phyloP scores from a whole-genome alignment of 768 basidiomycete species.

The Strobilomyces dryophilus region DNA sequence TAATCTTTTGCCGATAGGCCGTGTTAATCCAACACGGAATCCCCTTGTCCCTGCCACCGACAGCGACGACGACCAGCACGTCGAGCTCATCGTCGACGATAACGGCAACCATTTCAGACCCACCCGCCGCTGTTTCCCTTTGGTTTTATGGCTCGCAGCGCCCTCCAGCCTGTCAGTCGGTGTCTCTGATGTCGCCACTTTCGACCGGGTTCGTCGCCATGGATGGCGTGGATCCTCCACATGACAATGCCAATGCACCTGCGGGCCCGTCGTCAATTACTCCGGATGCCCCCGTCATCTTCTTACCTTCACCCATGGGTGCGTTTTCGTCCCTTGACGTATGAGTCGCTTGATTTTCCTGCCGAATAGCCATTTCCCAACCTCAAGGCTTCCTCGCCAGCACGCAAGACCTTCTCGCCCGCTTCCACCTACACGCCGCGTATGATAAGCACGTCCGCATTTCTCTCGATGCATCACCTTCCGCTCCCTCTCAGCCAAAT shows the following conservation, averaged over 20 bases:
- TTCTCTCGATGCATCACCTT: conserved; percentile 28
- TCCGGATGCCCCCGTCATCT: conserved; percentile 20
- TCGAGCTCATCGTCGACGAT: conserved; percentile 29
- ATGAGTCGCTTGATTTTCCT: conserved; percentile 13
- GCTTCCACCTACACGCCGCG: conserved; percentile 66
- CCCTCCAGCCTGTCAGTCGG: conserved; percentile 10
- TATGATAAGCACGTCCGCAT: conserved; percentile 82
- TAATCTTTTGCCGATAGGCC: conserved; percentile 28
- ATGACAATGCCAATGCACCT: conserved; percentile 47
- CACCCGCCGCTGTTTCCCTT: neutral
- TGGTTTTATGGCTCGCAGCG: conserved; percentile 17
- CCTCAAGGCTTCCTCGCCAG: conserved; percentile 51
- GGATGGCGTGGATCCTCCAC: conserved; percentile 25
- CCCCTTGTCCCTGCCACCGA: conserved; percentile 37
- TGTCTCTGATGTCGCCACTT: conserved; percentile 23
- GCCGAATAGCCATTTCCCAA: conserved; percentile 29
- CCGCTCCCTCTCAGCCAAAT: conserved; percentile 30
- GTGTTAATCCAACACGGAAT: conserved; percentile 30
- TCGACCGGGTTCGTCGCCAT: conserved; percentile 21
- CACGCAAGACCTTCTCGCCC: conserved; percentile 74
- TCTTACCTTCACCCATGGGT: conserved; percentile 33
- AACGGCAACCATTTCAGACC: conserved; percentile 14
- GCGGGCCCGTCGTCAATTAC: conserved; percentile 54
- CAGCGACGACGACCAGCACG: conserved; percentile 26
- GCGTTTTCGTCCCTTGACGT: conserved; percentile 11